Conservation (phyloP, 1,139 yeast genomes). For the Pichia sp. region DNA sequence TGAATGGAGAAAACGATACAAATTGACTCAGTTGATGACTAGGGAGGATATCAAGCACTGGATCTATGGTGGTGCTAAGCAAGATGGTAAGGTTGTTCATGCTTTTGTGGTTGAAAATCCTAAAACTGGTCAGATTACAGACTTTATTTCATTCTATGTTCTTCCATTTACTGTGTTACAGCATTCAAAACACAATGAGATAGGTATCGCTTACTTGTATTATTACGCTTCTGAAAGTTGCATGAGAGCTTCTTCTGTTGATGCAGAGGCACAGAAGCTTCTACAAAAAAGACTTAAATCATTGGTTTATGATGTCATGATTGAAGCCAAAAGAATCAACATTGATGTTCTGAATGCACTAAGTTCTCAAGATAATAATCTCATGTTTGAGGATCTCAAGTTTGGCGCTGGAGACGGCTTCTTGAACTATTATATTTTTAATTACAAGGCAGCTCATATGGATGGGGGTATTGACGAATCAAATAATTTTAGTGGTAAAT, state of each 20-base stretch:
- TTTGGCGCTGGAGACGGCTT: constrained; percentile 94
- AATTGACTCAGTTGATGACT: constrained; percentile 60
- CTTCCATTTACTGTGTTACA: constrained; percentile 82
- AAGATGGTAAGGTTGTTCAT: constrained; percentile 49
- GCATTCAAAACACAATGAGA: constrained; percentile 53
- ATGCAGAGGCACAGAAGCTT: constrained; percentile 27
- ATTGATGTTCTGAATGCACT: constrained; percentile 94
- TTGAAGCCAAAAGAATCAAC: constrained; percentile 55
- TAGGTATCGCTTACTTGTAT: constrained; percentile 83
- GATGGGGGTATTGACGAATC: constrained; percentile 66
- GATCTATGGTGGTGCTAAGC: constrained; percentile 47
- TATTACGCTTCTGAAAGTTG: constrained; percentile 75
- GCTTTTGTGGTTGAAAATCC: constrained; percentile 70
- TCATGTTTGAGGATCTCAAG: constrained; percentile 72
- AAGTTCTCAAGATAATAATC: constrained; percentile 81
- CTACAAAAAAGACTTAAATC: constrained; percentile 53
- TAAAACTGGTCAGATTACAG: constrained; percentile 61
- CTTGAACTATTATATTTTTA: constrained; percentile 84
- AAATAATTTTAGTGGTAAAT: constrained; percentile 43
- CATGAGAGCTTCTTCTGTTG: constrained; percentile 26
- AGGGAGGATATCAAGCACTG: constrained; percentile 76
- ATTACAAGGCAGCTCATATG: constrained; percentile 75
- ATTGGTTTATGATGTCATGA: constrained; percentile 68
- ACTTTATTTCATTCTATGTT: constrained; percentile 82
- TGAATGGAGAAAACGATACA: constrained; percentile 61